A percentile compares a stretch with the other conserved stretches of the same genome.
Conservation (phyloP, 2,329 filamentous ascomycete species). For the Paraphaeosphaeria minitans region DNA sequence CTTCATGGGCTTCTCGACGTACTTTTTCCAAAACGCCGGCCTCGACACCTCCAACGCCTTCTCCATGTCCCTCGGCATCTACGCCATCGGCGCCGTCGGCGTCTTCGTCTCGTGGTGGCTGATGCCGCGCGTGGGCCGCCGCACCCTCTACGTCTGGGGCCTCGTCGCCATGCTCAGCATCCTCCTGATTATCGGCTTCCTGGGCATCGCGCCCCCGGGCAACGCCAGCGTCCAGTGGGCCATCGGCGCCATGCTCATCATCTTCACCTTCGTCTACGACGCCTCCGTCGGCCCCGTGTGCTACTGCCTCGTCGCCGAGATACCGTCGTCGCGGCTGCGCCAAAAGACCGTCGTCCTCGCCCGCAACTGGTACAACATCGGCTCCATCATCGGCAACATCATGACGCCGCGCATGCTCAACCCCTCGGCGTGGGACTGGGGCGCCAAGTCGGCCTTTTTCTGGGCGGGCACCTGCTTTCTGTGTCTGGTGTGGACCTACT, state of each 20-base stretch:
- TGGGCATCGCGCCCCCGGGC: conserved; percentile 61
- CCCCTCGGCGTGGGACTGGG: conserved; percentile 61
- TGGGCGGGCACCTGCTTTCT: conserved; percentile 80
- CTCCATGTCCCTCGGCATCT: conserved; percentile 59
- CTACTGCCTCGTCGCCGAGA: conserved; percentile 84
- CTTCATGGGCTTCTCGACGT: conserved; percentile 49
- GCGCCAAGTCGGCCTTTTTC: conserved; percentile 85
- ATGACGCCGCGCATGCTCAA: conserved; percentile 45
- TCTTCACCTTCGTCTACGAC: conserved; percentile 73
- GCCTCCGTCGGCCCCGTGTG: conserved; percentile 85
- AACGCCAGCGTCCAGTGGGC: conserved; percentile 54
- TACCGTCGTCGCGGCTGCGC: conserved; percentile 81
- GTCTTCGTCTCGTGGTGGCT: conserved; percentile 80
- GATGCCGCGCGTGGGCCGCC: conserved; percentile 77
- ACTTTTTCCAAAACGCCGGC: conserved; percentile 57
- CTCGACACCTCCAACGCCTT: conserved; percentile 50
- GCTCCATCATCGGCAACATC: conserved; percentile 73
- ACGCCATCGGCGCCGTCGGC: conserved; percentile 63
- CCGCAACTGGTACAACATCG: conserved; percentile 75
- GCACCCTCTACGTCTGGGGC: conserved; percentile 75
- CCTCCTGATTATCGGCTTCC: conserved; percentile 79
- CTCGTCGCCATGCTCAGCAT: conserved; percentile 62
- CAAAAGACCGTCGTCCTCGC: conserved; percentile 91
- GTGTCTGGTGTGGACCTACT: conserved; percentile 79
- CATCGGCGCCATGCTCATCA: conserved; percentile 41